These are phyloP conservation scores for Arbutus unedo DNA, from an alignment of 148 eudicot genomes.

Conservation along the genomic window DNA sequence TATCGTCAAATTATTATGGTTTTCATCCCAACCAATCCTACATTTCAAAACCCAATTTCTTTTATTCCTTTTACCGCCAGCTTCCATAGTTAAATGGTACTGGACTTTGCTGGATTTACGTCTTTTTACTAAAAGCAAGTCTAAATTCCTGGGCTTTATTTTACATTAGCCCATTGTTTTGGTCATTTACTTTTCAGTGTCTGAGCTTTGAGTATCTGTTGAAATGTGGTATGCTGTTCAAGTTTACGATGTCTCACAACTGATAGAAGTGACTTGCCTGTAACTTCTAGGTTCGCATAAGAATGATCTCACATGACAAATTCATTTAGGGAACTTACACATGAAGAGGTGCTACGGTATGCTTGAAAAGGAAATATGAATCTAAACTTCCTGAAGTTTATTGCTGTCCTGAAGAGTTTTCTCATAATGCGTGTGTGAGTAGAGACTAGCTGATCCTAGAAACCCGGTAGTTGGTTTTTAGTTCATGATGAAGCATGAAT, in stretches of 20 bases:
- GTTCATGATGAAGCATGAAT: background rate
- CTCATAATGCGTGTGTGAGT: background rate
- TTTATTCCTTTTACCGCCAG: background rate
- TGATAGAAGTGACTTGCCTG: background rate
- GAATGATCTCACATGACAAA: background rate
- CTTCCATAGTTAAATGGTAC: background rate
- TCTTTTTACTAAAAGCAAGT: background rate
- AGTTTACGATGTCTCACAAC: background rate
- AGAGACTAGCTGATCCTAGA: background rate
- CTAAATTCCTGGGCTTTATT: background rate
- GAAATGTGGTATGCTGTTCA: background rate
- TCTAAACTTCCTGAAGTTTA: background rate
- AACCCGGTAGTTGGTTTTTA: background rate
- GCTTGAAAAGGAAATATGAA: background rate
- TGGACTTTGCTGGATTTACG: background rate
- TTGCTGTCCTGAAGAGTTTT: slow-evolving; percentile 2
- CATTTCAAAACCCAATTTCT: background rate
- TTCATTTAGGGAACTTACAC: background rate
- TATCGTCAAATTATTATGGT: background rate
- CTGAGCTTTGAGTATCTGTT: background rate
- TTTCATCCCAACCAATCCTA: background rate
- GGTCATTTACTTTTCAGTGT: background rate
- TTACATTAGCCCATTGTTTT: background rate
- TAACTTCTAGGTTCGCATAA: background rate
- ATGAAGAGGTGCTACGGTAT: background rate